Percentiles rank a stretch among this genome's conserved stretches.
Evolutionary conservation across 805 yeast genomes (phyloP).

Genomic region (Starmerella riodocensis): DNA sequence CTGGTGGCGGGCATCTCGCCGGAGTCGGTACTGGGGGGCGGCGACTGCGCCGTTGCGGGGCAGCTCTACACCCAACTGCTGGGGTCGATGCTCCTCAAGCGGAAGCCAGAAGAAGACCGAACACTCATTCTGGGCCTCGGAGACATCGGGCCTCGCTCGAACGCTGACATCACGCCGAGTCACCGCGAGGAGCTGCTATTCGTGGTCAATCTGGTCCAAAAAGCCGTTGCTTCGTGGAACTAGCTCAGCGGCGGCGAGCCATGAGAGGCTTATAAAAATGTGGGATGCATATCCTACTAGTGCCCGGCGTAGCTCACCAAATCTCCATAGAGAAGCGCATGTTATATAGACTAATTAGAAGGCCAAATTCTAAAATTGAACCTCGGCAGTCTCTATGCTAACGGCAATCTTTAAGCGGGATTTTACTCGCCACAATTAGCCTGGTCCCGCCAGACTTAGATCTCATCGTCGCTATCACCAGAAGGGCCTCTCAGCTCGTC

Average conservation of each 20-base stretch:
- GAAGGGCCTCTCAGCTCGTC: constrained; percentile 11
- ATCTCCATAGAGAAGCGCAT: not conserved
- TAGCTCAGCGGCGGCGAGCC: not conserved
- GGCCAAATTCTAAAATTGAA: not conserved
- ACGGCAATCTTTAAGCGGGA: too few relatives aligned
- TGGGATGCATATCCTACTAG: not conserved
- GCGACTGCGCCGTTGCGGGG: constrained; percentile 22
- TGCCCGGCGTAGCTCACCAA: not conserved
- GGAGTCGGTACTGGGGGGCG: constrained; percentile 18
- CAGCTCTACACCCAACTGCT: constrained; percentile 25
- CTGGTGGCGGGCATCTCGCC: constrained; percentile 19
- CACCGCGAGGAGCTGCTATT: constrained; percentile 25
- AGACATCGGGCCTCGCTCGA: constrained; percentile 19
- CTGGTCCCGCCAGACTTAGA: too few relatives aligned
- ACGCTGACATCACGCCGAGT: constrained; percentile 15
- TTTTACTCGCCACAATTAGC: too few relatives aligned
- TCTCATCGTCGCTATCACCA: too few relatives aligned
- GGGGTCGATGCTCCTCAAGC: constrained; percentile 25
- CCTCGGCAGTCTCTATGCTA: not conserved
- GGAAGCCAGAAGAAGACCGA: constrained; percentile 25
- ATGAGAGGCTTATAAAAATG: too few relatives aligned
- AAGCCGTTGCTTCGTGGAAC: constrained; percentile 24
- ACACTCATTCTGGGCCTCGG: constrained; percentile 27
- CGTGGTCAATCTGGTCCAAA: constrained; percentile 24
- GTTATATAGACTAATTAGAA: not conserved